A percentile compares a stretch with the other conserved stretches of the same genome.
Evolutionary conservation across 805 yeast genomes (phyloP).

Genomic region (Lachancea mirantina): DNA sequence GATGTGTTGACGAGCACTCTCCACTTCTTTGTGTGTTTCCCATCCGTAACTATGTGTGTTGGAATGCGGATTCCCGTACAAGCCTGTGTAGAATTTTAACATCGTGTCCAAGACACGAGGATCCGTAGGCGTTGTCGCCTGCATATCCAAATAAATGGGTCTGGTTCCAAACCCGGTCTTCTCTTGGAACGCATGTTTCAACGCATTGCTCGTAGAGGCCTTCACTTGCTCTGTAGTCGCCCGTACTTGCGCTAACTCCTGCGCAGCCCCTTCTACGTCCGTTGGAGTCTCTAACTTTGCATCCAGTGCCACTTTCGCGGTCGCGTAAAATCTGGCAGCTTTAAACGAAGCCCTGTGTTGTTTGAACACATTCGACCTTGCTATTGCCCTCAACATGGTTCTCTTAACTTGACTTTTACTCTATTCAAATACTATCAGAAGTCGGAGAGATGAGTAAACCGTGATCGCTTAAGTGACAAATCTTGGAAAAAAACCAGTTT

Average conservation of each 20-base stretch:
- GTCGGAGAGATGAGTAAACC: too few relatives aligned
- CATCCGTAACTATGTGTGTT: slow-evolving; percentile 97
- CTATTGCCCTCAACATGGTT: slow-evolving; percentile 6
- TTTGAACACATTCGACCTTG: slow-evolving; percentile 3
- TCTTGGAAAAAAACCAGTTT: too few relatives aligned
- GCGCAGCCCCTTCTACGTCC: slow-evolving; percentile 28
- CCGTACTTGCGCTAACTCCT: slow-evolving; percentile 25
- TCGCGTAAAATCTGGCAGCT: slow-evolving; percentile 12
- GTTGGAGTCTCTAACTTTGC: slow-evolving; percentile 28
- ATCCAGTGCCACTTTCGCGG: slow-evolving; percentile 22
- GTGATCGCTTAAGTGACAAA: too few relatives aligned
- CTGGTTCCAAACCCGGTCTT: slow-evolving; percentile 54
- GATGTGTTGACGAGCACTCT: slow-evolving; percentile 71
- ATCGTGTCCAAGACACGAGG: slow-evolving; percentile 90
- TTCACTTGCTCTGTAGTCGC: slow-evolving; percentile 16
- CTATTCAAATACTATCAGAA: too few relatives aligned
- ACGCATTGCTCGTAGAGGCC: slow-evolving; percentile 26
- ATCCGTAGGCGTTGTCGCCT: slow-evolving; percentile 97
- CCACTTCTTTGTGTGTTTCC: slow-evolving; percentile 95
- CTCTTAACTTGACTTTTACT: too few relatives aligned
- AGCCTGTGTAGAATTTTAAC: slow-evolving; percentile 81
- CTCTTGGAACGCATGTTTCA: slow-evolving; percentile 34
- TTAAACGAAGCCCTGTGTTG: background rate
- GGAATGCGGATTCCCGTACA: slow-evolving; percentile 97
- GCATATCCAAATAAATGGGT: slow-evolving; percentile 95